Conservation (phyloP, 192 early-diverging fungal genomes). For the Backusella macrospora region DNA sequence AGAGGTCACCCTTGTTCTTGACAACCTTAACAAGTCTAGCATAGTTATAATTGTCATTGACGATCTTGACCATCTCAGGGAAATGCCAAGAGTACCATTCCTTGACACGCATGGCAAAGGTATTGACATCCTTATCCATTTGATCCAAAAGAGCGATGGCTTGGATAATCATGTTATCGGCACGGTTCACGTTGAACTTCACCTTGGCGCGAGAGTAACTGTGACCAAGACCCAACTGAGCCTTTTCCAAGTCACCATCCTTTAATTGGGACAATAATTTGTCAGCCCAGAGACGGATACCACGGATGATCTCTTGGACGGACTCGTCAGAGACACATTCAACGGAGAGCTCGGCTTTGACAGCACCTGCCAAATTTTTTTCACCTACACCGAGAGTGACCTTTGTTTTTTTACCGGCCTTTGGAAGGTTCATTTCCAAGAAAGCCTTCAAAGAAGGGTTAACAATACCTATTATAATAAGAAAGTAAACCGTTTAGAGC, state of each 20-base stretch:
- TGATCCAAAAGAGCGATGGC: slow-evolving; percentile 94
- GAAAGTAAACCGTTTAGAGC: no score
- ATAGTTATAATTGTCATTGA: slow-evolving; percentile 90
- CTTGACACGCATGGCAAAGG: slow-evolving; percentile 92
- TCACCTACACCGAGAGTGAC: slow-evolving; percentile 87
- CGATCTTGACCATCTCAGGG: slow-evolving; percentile 97
- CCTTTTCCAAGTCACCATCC: slow-evolving; percentile 89
- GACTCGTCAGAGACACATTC: slow-evolving; percentile 83
- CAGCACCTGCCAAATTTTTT: slow-evolving; percentile 76
- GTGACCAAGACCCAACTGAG: slow-evolving; percentile 97
- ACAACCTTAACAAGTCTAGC: slow-evolving; percentile 90
- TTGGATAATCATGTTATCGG: slow-evolving; percentile 97
- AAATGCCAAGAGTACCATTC: slow-evolving; percentile 99
- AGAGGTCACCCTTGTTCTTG: slow-evolving; percentile 89
- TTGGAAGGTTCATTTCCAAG: slow-evolving; percentile 92
- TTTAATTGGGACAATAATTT: slow-evolving; percentile 89
- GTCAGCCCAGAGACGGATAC: slow-evolving; percentile 89
- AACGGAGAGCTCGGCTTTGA: slow-evolving; percentile 75
- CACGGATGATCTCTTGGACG: slow-evolving; percentile 90
- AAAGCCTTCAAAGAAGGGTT: slow-evolving; percentile 90
- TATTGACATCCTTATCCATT: slow-evolving; percentile 98
- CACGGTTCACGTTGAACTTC: slow-evolving; percentile 99
- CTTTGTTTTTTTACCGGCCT: slow-evolving; percentile 73
- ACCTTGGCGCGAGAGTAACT: slow-evolving; percentile 98
- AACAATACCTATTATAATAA: slow-evolving; percentile 66